Evolutionary conservation across 2,329 filamentous ascomycete genomes (phyloP).

Genomic region (Neocucurbitaria cava): DNA sequence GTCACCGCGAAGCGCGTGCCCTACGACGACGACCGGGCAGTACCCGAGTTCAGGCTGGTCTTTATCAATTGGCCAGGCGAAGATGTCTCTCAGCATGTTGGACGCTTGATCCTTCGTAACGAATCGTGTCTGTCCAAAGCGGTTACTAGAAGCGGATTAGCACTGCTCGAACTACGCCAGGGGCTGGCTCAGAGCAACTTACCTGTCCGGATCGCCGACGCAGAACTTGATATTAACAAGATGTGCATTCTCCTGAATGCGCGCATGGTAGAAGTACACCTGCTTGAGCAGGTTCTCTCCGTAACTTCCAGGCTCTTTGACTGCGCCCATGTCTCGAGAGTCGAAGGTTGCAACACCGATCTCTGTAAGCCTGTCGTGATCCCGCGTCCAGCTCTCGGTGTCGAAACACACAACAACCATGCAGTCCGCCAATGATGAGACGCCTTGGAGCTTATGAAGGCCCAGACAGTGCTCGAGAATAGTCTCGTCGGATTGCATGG

Average conservation of each 20-base stretch:
- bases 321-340: constrained; percentile 7
- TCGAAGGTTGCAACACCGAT: constrained; percentile 20
- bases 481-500: neutral
- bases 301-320: constrained; percentile 5
- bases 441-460: neutral
- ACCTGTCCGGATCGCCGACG: constrained; percentile 7
- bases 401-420: constrained; percentile 16
- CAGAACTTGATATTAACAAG: constrained; percentile 14
- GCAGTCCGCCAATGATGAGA: constrained; percentile 5
- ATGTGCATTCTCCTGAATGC: constrained; percentile 12
- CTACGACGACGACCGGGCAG: constrained; percentile 14
- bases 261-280: constrained; percentile 23
- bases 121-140: constrained; percentile 20
- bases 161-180: neutral
- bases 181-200: neutral
- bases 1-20: constrained; percentile 13
- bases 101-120: neutral
- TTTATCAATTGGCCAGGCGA: neutral
- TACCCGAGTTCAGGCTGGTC: neutral
- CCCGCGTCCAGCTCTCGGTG: constrained; percentile 14
- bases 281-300: constrained; percentile 19
- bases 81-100: constrained; percentile 7
- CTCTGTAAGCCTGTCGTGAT: constrained; percentile 15
- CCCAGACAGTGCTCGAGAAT: constrained; percentile 8
- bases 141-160: constrained; percentile 7